phyloP scores from a whole-genome alignment of 805 yeast genomes.

The Yarrowia sp. region DNA sequence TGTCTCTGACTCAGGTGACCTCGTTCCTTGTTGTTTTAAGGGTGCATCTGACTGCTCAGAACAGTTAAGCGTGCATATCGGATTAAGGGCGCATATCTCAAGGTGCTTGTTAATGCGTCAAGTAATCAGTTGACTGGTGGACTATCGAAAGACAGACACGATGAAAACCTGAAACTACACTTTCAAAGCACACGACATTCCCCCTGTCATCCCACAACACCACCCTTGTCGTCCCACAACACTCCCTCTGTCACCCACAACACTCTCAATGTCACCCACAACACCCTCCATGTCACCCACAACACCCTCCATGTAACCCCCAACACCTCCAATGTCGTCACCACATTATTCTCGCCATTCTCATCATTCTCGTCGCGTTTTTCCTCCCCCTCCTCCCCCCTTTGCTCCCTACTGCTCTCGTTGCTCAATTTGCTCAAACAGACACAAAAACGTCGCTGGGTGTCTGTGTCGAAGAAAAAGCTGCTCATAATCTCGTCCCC shows the following conservation, averaged over 20 bases:
- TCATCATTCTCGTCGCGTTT: not conserved
- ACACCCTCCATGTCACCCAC: not conserved
- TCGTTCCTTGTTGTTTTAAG: no score
- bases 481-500: not conserved
- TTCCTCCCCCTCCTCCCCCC: not conserved
- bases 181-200: not conserved
- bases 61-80: no score
- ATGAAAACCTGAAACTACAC: no score
- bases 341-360: not conserved
- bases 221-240: not conserved
- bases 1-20: no score
- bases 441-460: not conserved
- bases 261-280: not conserved
- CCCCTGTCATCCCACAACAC: not conserved
- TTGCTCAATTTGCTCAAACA: conserved; percentile 15
- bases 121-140: no score
- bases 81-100: no score
- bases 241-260: not conserved
- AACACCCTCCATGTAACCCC: not conserved
- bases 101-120: no score
- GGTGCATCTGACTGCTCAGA: no score
- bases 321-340: not conserved
- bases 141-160: no score
- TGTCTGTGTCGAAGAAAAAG: no score
- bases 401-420: not conserved